These are phyloP conservation scores for Boletus vermiculosoides DNA, from an alignment of 768 basidiomycete genomes.

Conservation along the genomic window DNA sequence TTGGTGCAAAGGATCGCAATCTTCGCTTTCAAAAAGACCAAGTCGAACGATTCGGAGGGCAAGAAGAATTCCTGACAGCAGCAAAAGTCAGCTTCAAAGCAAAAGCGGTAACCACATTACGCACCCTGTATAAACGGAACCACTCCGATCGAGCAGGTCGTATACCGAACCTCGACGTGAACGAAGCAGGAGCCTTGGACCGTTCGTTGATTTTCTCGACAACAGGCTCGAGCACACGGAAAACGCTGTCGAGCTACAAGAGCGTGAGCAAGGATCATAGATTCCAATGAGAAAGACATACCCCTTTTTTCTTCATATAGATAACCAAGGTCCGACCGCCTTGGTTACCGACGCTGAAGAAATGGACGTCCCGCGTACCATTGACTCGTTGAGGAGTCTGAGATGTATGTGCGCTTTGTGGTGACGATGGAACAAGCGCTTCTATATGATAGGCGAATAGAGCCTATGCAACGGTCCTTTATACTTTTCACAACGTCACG, in stretches of 20 bases:
- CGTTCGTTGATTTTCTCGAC: slow-evolving; percentile 82
- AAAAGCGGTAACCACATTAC: slow-evolving; percentile 4
- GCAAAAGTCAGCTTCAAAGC: neutral
- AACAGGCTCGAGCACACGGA: slow-evolving; percentile 98
- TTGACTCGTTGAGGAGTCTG: slow-evolving; percentile 90
- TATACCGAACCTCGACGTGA: slow-evolving; percentile 73
- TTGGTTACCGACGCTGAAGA: slow-evolving; percentile 90
- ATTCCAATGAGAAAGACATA: slow-evolving; percentile 29
- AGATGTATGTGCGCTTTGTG: slow-evolving; percentile 60
- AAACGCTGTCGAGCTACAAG: slow-evolving; percentile 76
- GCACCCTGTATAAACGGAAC: slow-evolving; percentile 87
- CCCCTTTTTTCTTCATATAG: slow-evolving; percentile 94
- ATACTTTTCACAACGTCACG: neutral
- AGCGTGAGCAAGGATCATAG: slow-evolving; percentile 8
- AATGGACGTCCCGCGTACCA: slow-evolving; percentile 89
- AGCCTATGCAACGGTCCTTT: slow-evolving; percentile 42
- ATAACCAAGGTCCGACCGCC: slow-evolving; percentile 87
- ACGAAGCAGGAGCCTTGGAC: slow-evolving; percentile 63
- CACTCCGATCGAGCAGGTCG: slow-evolving; percentile 84
- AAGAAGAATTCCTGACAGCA: slow-evolving; percentile 77
- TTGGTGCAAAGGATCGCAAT: slow-evolving; percentile 92
- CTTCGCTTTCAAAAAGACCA: slow-evolving; percentile 91
- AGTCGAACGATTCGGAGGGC: slow-evolving; percentile 85
- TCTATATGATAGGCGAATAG: slow-evolving; percentile 96
- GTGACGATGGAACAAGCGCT: slow-evolving; percentile 87